These are phyloP conservation scores for Chlorella sp. DNA, from an alignment of 139 green algal genomes.

Conservation along the genomic window DNA sequence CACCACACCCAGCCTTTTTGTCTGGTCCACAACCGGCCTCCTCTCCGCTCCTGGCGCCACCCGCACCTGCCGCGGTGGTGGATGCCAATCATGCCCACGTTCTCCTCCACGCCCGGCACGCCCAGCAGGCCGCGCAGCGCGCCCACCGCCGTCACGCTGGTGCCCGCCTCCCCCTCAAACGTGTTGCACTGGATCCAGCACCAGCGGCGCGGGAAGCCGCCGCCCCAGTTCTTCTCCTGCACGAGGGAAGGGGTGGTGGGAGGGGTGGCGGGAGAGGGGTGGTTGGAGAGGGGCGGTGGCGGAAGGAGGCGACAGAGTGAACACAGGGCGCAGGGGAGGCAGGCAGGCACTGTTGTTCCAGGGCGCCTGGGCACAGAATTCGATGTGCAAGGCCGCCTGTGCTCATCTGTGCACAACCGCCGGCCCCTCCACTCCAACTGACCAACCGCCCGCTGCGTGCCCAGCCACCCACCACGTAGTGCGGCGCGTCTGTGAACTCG, in stretches of 20 bases:
- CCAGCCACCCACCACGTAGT: slow-evolving; percentile 59
- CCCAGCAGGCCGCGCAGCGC: slow-evolving; percentile 59
- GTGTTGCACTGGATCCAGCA: slow-evolving; percentile 96
- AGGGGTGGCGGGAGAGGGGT: background rate
- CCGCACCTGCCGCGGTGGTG: slow-evolving; percentile 60
- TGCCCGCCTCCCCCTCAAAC: slow-evolving; percentile 74
- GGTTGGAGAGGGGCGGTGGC: too few species aligned
- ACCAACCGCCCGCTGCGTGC: too few species aligned
- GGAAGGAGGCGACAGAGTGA: background rate
- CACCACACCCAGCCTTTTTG: background rate
- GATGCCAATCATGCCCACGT: slow-evolving; percentile 92
- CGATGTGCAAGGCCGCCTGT: too few species aligned
- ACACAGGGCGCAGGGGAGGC: too few species aligned
- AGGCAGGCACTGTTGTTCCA: too few species aligned
- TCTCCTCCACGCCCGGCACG: slow-evolving; percentile 80
- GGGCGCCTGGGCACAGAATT: too few species aligned
- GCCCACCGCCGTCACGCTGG: slow-evolving; percentile 89
- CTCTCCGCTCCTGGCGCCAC: background rate
- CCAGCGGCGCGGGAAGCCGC: slow-evolving; percentile 93
- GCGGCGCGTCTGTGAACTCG: slow-evolving; percentile 74
- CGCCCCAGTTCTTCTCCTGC: slow-evolving; percentile 98
- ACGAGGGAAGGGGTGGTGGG: background rate
- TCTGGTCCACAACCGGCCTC: background rate
- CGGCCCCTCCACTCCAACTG: too few species aligned
- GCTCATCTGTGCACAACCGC: too few species aligned